Percentiles rank a stretch among this genome's conserved stretches.
phyloP scores from a whole-genome alignment of 2,329 filamentous ascomycete genomes.

The Calonectria henricotiae region DNA sequence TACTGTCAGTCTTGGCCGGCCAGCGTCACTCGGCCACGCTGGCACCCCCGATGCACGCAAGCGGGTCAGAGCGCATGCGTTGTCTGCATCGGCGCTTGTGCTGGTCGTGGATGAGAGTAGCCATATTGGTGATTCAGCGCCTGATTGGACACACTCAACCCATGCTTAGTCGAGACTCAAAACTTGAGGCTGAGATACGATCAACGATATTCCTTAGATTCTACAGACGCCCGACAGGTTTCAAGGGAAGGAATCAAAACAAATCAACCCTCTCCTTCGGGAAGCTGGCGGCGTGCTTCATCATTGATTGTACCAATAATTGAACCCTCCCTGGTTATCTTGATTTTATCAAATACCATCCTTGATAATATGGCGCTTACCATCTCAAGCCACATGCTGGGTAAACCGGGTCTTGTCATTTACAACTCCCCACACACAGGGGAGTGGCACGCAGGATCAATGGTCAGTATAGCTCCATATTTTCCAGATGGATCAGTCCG shows the following conservation, averaged over 20 bases:
- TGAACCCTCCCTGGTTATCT: constrained; percentile 5
- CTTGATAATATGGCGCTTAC: constrained; percentile 26
- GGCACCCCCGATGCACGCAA: constrained; percentile 46
- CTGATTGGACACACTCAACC: constrained; percentile 39
- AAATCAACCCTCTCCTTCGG: neutral
- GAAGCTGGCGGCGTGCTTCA: constrained; percentile 3
- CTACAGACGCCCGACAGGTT: constrained; percentile 1
- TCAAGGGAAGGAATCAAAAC: constrained; percentile 4
- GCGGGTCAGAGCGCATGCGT: constrained; percentile 42
- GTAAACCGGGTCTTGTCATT: constrained; percentile 31
- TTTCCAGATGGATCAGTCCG: constrained; percentile 76
- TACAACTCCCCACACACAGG: constrained; percentile 39
- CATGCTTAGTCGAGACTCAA: constrained; percentile 5
- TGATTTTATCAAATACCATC: constrained; percentile 44
- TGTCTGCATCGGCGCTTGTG: constrained; percentile 44
- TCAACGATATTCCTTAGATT: constrained; percentile 8
- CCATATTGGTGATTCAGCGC: constrained; percentile 25
- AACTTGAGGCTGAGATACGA: constrained; percentile 7
- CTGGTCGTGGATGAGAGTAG: constrained; percentile 2
- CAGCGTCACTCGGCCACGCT: constrained; percentile 48
- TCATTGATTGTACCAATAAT: neutral
- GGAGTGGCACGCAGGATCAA: constrained; percentile 35
- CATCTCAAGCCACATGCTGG: constrained; percentile 44
- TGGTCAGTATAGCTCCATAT: constrained; percentile 61
- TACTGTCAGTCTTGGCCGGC: constrained; percentile 41